Conservation (phyloP, 768 basidiomycete genomes). For the Boletus vermiculosoides region DNA sequence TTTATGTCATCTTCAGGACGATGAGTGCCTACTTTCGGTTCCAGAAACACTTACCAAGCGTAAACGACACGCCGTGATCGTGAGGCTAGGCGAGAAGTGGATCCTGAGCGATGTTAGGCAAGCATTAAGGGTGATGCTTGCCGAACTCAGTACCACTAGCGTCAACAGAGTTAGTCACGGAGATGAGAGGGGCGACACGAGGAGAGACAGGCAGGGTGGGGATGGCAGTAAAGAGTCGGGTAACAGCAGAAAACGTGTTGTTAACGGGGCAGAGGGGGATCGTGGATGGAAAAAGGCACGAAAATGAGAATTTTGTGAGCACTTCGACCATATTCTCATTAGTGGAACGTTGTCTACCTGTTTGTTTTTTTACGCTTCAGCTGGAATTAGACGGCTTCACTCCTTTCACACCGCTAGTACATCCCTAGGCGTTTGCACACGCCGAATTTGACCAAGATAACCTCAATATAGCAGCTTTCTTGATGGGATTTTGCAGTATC, state of each 20-base stretch:
- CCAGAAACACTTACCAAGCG: conserved; percentile 38
- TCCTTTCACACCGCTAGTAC: not conserved
- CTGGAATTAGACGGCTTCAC: not conserved
- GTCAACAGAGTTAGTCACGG: not conserved
- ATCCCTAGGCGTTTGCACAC: not conserved
- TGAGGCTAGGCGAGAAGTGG: conserved; percentile 78
- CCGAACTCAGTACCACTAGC: not conserved
- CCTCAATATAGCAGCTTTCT: not conserved
- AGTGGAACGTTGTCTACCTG: not conserved
- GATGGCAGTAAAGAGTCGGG: not conserved
- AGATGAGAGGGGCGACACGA: conserved; percentile 2
- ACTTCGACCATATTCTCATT: not conserved
- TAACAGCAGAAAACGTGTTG: conserved; percentile 18
- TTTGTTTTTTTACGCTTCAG: not conserved
- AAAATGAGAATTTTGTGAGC: conserved; percentile 2
- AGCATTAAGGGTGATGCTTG: conserved; percentile 4
- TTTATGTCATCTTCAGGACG: conserved; percentile 41
- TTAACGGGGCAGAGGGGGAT: conserved; percentile 1
- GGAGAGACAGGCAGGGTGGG: not conserved
- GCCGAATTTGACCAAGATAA: not conserved
- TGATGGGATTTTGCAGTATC: not conserved
- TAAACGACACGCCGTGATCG: conserved; percentile 61
- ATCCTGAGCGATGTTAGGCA: conserved; percentile 45
- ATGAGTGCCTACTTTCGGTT: conserved; percentile 40
- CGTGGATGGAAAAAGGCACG: conserved; percentile 22